Conservation (phyloP, 139 green algal genomes). For the Micractinium conductrix region DNA sequence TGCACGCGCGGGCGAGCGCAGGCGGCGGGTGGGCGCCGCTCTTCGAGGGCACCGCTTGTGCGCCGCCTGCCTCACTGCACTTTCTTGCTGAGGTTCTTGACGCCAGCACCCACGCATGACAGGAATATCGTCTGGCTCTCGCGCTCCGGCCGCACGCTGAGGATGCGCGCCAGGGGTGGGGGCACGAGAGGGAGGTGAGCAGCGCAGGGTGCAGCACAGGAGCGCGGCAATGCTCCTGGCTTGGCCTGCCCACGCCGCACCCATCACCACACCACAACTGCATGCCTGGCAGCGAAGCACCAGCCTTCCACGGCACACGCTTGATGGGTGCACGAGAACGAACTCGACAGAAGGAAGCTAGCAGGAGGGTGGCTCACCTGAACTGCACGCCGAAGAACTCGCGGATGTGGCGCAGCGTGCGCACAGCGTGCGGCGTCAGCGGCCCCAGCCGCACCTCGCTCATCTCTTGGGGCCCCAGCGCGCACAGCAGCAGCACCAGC, state of each 20-base stretch:
- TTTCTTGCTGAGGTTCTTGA: constrained; percentile 85
- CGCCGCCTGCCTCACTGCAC: too few relatives aligned
- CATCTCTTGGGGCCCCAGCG: constrained; percentile 88
- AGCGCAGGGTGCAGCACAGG: neutral
- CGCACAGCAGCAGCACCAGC: constrained; percentile 87
- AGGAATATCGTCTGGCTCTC: constrained; percentile 91
- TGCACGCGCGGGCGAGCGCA: too few relatives aligned
- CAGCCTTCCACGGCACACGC: too few relatives aligned
- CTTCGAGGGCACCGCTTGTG: too few relatives aligned
- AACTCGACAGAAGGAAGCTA: neutral
- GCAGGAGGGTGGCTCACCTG: constrained; percentile 16
- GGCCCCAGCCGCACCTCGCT: constrained; percentile 87
- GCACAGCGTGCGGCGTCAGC: constrained; percentile 86
- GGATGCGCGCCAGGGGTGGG: neutral
- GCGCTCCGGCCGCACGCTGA: constrained; percentile 80
- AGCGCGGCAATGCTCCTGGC: too few relatives aligned
- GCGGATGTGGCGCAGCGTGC: constrained; percentile 84
- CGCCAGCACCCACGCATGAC: constrained; percentile 87
- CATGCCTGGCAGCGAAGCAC: too few relatives aligned
- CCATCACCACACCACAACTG: too few relatives aligned
- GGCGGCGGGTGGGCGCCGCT: too few relatives aligned
- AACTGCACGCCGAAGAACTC: constrained; percentile 96
- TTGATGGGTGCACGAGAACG: too few relatives aligned
- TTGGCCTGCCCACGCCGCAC: too few relatives aligned
- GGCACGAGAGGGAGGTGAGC: neutral